A percentile compares a stretch with the other conserved stretches of the same genome.
Evolutionary conservation across 192 early-diverging fungal genomes (phyloP).

Genomic region (Coemansia erecta): DNA sequence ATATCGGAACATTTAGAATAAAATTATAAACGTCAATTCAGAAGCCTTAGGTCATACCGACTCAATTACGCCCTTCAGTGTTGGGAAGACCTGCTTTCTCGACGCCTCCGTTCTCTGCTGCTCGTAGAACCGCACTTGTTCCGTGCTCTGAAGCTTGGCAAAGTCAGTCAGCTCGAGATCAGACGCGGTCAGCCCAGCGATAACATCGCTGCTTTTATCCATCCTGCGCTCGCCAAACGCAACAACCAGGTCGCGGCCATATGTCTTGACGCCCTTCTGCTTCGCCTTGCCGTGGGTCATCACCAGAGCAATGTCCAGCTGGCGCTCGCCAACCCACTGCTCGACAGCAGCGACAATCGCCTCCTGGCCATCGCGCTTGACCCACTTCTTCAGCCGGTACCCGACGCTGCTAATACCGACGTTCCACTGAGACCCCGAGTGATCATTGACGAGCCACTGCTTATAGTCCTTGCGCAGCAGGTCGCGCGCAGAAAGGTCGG

Average conservation of each 20-base stretch:
- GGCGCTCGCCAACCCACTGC: conserved; percentile 22
- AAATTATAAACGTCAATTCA: not conserved
- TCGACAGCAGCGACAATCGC: conserved; percentile 18
- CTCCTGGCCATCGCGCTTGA: conserved; percentile 35
- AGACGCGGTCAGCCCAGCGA: conserved; percentile 2
- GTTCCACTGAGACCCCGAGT: conserved; percentile 7
- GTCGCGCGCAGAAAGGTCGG: conserved; percentile 30
- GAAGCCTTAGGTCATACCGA: not conserved
- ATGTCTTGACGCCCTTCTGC: conserved; percentile 19
- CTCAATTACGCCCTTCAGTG: conserved; percentile 28
- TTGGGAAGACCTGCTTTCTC: conserved; percentile 47
- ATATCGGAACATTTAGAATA: not conserved
- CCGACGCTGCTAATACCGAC: conserved; percentile 51
- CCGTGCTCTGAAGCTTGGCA: not conserved
- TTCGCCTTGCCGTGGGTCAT: conserved; percentile 49
- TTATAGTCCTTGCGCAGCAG: conserved; percentile 56
- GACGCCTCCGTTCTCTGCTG: conserved; percentile 31
- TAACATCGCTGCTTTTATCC: not conserved
- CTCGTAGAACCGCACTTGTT: conserved; percentile 10
- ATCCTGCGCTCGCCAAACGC: conserved; percentile 7
- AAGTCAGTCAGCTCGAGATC: not conserved
- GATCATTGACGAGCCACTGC: conserved; percentile 37
- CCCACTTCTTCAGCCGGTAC: conserved; percentile 42
- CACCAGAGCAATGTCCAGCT: conserved; percentile 37
- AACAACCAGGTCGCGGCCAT: conserved; percentile 39